These are phyloP conservation scores for Lentinula novae-zelandiae DNA, from an alignment of 1,284 basidiomycete species.

Conservation along the genomic window DNA sequence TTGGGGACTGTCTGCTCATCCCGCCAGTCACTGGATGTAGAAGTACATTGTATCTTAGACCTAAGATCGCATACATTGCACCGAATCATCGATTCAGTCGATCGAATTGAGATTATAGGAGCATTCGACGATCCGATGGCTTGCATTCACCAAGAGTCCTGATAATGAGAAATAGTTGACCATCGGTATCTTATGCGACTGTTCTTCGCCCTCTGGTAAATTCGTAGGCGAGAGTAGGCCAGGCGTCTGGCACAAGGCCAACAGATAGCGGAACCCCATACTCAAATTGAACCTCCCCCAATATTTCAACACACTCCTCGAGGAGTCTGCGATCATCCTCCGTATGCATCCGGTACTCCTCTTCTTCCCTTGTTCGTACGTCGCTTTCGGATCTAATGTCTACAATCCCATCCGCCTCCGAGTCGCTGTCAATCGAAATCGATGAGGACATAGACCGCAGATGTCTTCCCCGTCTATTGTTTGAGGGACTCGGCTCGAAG, in stretches of 20 bases:
- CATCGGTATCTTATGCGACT: neutral
- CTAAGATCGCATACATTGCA: too few species aligned
- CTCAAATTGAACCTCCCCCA: slow-evolving; percentile 4
- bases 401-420: neutral
- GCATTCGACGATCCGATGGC: too few species aligned
- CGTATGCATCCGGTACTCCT: slow-evolving; percentile 1
- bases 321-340: slow-evolving; percentile 9
- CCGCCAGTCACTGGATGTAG: too few species aligned
- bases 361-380: neutral
- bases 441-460: neutral
- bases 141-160: too few species aligned
- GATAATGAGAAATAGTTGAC: neutral
- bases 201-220: slow-evolving; percentile 1
- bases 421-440: neutral
- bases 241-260: slow-evolving; percentile 8
- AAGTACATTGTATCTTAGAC: too few species aligned
- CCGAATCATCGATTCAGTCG: too few species aligned
- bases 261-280: slow-evolving; percentile 10
- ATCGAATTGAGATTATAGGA: too few species aligned
- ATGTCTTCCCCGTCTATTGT: neutral
- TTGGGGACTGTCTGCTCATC: too few species aligned
- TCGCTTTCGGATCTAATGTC: neutral
- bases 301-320: neutral
- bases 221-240: slow-evolving; percentile 6
- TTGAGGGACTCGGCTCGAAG: slow-evolving; percentile 3